phyloP scores from a whole-genome alignment of 2,329 filamentous ascomycete species.

The Fusarium albidum region DNA sequence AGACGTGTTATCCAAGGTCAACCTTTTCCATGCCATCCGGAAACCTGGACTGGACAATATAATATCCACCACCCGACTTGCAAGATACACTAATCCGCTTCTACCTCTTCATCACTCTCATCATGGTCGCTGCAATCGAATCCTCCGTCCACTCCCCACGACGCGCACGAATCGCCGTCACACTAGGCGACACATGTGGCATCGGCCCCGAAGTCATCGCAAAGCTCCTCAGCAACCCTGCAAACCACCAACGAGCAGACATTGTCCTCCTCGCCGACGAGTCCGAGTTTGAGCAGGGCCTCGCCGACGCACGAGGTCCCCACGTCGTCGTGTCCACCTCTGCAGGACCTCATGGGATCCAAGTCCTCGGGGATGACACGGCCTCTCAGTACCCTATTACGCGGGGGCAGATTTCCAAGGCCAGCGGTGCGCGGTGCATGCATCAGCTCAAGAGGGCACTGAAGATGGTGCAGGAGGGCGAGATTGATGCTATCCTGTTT shows the following conservation, averaged over 20 bases:
- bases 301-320: slow-evolving; percentile 31
- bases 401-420: slow-evolving; percentile 36
- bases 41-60: not conserved
- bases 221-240: slow-evolving; percentile 42
- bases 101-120: no score
- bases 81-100: not conserved
- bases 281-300: slow-evolving; percentile 36
- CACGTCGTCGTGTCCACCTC: slow-evolving; percentile 18
- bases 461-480: slow-evolving; percentile 34
- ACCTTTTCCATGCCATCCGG: no score
- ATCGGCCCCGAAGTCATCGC: slow-evolving; percentile 44
- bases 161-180: slow-evolving; percentile 37
- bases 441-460: slow-evolving; percentile 43
- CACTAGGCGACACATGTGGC: slow-evolving; percentile 43
- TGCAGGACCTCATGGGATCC: slow-evolving; percentile 34
- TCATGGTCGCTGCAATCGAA: not conserved
- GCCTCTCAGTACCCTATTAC: slow-evolving; percentile 17
- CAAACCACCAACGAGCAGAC: slow-evolving; percentile 40
- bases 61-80: not conserved
- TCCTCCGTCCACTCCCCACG: not conserved
- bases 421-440: slow-evolving; percentile 36
- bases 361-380: slow-evolving; percentile 41
- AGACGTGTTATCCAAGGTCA: not conserved
- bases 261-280: slow-evolving; percentile 42
- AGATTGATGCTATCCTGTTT: slow-evolving; percentile 45